phyloP scores from a whole-genome alignment of 345 rosid genomes.

The Cardamine occulta region DNA sequence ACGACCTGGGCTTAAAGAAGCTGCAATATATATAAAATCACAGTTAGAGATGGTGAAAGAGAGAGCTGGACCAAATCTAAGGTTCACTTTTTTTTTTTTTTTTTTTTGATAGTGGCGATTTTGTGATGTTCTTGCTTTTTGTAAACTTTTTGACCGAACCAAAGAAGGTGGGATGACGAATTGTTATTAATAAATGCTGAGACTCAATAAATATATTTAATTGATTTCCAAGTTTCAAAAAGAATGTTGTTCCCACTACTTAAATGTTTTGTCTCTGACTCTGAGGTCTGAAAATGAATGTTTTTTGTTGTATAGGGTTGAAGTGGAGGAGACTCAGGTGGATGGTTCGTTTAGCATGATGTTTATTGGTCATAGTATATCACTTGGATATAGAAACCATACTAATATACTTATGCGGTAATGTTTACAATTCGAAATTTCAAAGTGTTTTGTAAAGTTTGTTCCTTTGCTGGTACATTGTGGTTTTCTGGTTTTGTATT shows the following conservation, averaged over 20 bases:
- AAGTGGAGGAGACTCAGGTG: slow-evolving; percentile 78
- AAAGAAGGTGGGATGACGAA: slow-evolving; percentile 4
- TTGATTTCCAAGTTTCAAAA: slow-evolving; percentile 1
- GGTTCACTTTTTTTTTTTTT: slow-evolving; percentile 44
- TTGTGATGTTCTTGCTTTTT: not conserved
- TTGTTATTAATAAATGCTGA: slow-evolving; percentile 24
- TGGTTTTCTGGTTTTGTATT: not conserved
- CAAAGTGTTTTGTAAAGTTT: not conserved
- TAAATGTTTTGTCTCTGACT: not conserved
- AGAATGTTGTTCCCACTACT: slow-evolving; percentile 3
- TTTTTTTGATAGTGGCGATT: not conserved
- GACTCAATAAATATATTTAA: slow-evolving; percentile 22
- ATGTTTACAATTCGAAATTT: not conserved
- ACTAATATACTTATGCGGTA: slow-evolving; percentile 89
- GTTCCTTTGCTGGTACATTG: slow-evolving; percentile 3
- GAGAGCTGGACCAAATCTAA: slow-evolving; percentile 76
- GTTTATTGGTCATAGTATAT: slow-evolving; percentile 82
- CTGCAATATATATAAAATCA: slow-evolving; percentile 73
- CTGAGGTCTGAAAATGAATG: slow-evolving; percentile 18
- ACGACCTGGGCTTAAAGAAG: slow-evolving; percentile 78
- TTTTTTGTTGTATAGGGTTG: slow-evolving; percentile 57
- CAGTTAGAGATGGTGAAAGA: slow-evolving; percentile 70
- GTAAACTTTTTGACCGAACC: slow-evolving; percentile 3
- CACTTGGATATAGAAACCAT: slow-evolving; percentile 89
- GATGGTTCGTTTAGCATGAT: slow-evolving; percentile 92